Evolutionary conservation across 805 yeast species (phyloP), one percentile per base, ranked within the genome.

Genomic region (Candida morakotiae): DNA sequence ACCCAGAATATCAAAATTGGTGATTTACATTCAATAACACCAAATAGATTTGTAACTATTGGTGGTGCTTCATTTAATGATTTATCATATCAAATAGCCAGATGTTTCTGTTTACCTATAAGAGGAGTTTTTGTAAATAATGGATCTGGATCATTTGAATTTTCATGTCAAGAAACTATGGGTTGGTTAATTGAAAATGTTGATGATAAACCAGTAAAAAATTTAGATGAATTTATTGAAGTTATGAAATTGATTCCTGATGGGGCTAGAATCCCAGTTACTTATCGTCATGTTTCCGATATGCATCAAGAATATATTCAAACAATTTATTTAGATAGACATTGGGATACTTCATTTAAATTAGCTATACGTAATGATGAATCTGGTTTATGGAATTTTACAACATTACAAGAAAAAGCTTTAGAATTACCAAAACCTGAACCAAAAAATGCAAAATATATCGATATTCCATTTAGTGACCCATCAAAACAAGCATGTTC

Each of bases 41-140:
- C 97, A 21, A 76, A 74, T 51, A 70, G 88, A 45, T 87, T 77
- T 55, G 79, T 89, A 4, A 83, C 81, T 38, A 91, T 85, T 6
- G 82, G 84, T 34, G 96, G 96, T 38, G 95, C 94, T 1, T 75
- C 87, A 0, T 87, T 88, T 62, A 87, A 88, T 53, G 81, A 85
- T 37, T 62, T 89, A 46, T 83, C 94, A 35, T 89, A 89, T 56
- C 96, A 89, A 60, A 70, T 88, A 63, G 96, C 96, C 2, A 75
- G 95, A 52, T 73, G 80, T 34, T 87, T 79, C 52, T 86, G 89
- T 22, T 73, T 88, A 21, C 93, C 96, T 0, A 93, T 84, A 1
- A 73, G 67, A 46, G 97, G 97, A 27, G 95, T 89, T 1, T 87
- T 77, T 54, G 71, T 86, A 28, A 81, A 83, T 47, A 77, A 82